Evolutionary conservation across 345 rosid genomes (phyloP).

Genomic region (Populus deltoides): DNA sequence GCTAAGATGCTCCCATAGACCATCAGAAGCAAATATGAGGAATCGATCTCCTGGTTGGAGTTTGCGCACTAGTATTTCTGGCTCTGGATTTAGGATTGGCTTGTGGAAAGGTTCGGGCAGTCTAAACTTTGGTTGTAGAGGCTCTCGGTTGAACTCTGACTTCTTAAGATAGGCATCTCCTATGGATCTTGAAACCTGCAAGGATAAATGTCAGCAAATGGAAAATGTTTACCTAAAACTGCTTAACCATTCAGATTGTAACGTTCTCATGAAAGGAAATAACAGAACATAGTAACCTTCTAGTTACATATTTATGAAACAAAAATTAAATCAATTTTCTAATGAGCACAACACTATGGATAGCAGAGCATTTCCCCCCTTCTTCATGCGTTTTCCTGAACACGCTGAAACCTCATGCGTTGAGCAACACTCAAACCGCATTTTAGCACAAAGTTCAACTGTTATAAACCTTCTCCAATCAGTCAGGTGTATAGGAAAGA

Average conservation of each 20-base stretch:
- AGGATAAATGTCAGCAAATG: not conserved
- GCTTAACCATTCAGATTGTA: not conserved
- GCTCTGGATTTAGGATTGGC: constrained; percentile 74
- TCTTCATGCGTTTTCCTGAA: too few species aligned
- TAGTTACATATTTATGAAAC: not conserved
- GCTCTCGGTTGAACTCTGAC: constrained; percentile 79
- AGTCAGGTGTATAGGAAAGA: not conserved
- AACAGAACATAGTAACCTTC: not conserved
- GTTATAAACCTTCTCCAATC: too few species aligned
- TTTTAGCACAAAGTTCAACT: too few species aligned
- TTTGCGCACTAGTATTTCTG: constrained; percentile 49
- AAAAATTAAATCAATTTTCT: not conserved
- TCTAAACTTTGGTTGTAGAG: constrained; percentile 53
- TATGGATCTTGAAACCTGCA: constrained; percentile 74
- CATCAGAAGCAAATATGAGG: constrained; percentile 82
- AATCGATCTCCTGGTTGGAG: constrained; percentile 62
- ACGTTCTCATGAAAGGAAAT: not conserved
- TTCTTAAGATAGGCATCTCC: constrained; percentile 83
- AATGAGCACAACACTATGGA: not conserved
- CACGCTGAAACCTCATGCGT: too few species aligned
- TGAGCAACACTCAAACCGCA: too few species aligned
- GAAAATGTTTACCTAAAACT: not conserved
- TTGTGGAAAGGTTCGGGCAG: constrained; percentile 47
- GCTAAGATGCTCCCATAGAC: constrained; percentile 86
- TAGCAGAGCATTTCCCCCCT: not conserved